phyloP scores from a whole-genome alignment of 2,329 filamentous ascomycete genomes.

The Epichloe hybrida region DNA sequence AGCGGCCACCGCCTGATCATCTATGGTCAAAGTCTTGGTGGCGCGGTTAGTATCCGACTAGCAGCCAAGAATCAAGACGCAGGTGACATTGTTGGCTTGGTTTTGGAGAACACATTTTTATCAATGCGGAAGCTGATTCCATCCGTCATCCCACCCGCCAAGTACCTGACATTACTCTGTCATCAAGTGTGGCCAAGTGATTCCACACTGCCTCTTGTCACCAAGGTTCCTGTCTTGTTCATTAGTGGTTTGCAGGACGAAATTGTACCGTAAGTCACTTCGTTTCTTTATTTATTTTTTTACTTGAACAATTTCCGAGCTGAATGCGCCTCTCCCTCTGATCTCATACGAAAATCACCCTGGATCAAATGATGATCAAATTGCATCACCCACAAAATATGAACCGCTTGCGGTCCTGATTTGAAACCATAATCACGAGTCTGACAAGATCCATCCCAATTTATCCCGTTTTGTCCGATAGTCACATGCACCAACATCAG shows the following conservation, averaged over 20 bases:
- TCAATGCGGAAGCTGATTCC: conserved; percentile 94
- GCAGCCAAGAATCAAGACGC: conserved; percentile 70
- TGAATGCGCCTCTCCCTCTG: conserved; percentile 7
- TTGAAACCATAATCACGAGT: conserved; percentile 24
- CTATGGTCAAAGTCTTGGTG: conserved; percentile 90
- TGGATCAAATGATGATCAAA: conserved; percentile 35
- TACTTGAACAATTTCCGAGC: background rate
- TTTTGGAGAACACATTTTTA: conserved; percentile 92
- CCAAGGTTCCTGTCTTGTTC: conserved; percentile 73
- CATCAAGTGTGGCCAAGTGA: conserved; percentile 94
- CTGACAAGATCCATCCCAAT: conserved; percentile 9
- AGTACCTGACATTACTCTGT: conserved; percentile 77
- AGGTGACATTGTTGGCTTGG: conserved; percentile 68
- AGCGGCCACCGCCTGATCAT: conserved; percentile 66
- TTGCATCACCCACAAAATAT: conserved; percentile 46
- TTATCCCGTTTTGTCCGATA: conserved; percentile 5
- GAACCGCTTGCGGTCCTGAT: conserved; percentile 35
- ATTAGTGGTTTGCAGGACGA: conserved; percentile 87
- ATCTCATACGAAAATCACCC: background rate
- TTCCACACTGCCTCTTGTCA: conserved; percentile 63
- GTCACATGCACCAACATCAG: conserved; percentile 2
- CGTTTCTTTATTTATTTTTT: background rate
- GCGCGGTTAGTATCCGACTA: conserved; percentile 76
- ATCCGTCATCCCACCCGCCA: conserved; percentile 77
- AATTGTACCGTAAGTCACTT: conserved; percentile 72